Conservation (phyloP, 2,329 filamentous ascomycete genomes). For the Paecilomyces dactylethromorphus region DNA sequence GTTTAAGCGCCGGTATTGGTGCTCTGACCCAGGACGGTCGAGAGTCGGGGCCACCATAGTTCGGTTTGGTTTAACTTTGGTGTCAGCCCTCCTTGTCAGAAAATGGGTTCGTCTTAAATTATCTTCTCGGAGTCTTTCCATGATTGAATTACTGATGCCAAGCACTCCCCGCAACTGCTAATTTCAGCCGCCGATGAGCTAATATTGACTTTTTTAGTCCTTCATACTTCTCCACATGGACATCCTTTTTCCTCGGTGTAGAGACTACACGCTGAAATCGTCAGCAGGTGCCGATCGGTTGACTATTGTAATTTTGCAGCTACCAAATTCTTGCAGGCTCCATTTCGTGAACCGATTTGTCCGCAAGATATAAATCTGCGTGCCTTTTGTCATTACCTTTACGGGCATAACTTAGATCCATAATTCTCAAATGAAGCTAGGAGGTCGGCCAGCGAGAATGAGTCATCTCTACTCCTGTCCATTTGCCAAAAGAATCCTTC, state of each 20-base stretch:
- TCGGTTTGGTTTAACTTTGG: background rate
- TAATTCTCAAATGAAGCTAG: too few species aligned
- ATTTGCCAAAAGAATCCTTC: conserved; percentile 34
- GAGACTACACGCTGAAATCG: too few species aligned
- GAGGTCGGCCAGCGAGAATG: background rate
- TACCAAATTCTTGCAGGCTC: too few species aligned
- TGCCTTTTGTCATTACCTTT: too few species aligned
- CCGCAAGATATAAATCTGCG: too few species aligned
- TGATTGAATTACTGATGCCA: background rate
- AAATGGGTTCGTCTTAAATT: background rate
- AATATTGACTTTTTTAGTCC: too few species aligned
- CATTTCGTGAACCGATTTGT: too few species aligned
- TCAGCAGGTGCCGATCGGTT: too few species aligned
- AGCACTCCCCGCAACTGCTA: background rate
- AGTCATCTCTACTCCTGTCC: conserved; percentile 24
- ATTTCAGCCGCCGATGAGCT: background rate
- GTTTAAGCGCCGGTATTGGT: background rate
- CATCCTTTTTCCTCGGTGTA: too few species aligned
- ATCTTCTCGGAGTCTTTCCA: background rate
- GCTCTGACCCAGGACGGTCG: background rate
- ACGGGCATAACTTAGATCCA: too few species aligned
- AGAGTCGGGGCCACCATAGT: background rate
- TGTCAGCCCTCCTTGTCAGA: background rate
- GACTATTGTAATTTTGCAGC: too few species aligned
- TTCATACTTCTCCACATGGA: too few species aligned